Evolutionary conservation across 257 asterid genomes (phyloP).

Genomic region (Voacanga thouarsii): DNA sequence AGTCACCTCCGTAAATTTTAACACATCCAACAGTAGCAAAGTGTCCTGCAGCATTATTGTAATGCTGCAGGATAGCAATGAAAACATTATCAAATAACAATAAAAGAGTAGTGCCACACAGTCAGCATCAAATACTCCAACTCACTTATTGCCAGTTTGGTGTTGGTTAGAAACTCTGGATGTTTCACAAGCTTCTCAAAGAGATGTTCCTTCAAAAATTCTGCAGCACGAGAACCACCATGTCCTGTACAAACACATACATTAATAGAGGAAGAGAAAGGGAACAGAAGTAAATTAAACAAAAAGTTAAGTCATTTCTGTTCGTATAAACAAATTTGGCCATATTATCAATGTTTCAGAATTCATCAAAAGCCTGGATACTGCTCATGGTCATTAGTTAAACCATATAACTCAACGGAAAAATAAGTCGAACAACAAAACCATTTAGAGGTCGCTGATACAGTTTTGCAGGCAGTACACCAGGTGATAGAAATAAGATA

Average conservation of each 20-base stretch:
- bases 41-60: neutral
- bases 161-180: conserved; percentile 57
- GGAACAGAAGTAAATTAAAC: neutral
- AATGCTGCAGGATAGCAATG: neutral
- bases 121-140: conserved; percentile 9
- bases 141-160: conserved; percentile 94
- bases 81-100: neutral
- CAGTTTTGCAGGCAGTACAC: neutral
- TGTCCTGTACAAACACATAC: conserved; percentile 63
- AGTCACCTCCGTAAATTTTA: neutral
- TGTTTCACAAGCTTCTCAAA: conserved; percentile 90
- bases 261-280: conserved; percentile 13
- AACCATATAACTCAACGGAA: neutral
- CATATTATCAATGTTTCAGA: neutral
- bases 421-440: neutral
- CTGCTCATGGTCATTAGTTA: neutral
- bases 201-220: conserved; percentile 87
- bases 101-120: neutral
- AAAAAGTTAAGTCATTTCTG: neutral
- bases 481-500: neutral
- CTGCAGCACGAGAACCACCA: conserved; percentile 98
- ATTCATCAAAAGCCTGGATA: neutral
- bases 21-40: neutral
- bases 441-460: too few relatives aligned
- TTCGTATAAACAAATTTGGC: neutral